These are phyloP conservation scores for Oryza nivara DNA, from an alignment of 176 grass and related monocot species.

Conservation along the genomic window DNA sequence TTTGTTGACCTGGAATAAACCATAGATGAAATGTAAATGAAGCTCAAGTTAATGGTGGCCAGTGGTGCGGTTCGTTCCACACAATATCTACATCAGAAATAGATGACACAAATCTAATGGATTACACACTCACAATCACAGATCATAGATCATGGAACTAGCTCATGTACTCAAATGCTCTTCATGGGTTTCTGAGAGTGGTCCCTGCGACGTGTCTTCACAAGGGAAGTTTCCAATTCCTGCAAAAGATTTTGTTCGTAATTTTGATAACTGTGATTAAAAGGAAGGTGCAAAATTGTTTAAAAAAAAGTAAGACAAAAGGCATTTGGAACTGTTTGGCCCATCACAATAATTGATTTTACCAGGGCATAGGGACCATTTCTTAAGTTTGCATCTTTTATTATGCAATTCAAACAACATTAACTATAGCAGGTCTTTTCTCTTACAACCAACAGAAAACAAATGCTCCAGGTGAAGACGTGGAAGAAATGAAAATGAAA, in stretches of 20 bases:
- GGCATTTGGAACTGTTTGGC: background rate
- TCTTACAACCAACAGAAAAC: background rate
- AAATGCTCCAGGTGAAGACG: background rate
- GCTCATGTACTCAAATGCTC: constrained; percentile 49
- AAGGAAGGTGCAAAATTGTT: background rate
- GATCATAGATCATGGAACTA: background rate
- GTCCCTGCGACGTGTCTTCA: constrained; percentile 67
- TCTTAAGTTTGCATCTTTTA: background rate
- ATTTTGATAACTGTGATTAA: background rate
- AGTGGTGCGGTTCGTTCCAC: background rate
- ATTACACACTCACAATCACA: background rate
- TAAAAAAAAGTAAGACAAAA: background rate
- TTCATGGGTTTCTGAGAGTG: constrained; percentile 79
- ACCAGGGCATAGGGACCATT: constrained; percentile 1
- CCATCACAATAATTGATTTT: background rate
- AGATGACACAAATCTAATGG: background rate
- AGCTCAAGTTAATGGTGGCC: background rate
- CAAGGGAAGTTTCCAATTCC: constrained; percentile 72
- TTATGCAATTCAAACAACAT: background rate
- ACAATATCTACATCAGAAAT: background rate
- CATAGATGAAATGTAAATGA: background rate
- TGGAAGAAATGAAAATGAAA: background rate
- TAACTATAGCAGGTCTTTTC: background rate
- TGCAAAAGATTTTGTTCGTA: constrained; percentile 15
- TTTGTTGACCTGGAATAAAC: background rate